Evolutionary conservation across 2,329 filamentous ascomycete genomes (phyloP).

Genomic region (Claviceps capensis): DNA sequence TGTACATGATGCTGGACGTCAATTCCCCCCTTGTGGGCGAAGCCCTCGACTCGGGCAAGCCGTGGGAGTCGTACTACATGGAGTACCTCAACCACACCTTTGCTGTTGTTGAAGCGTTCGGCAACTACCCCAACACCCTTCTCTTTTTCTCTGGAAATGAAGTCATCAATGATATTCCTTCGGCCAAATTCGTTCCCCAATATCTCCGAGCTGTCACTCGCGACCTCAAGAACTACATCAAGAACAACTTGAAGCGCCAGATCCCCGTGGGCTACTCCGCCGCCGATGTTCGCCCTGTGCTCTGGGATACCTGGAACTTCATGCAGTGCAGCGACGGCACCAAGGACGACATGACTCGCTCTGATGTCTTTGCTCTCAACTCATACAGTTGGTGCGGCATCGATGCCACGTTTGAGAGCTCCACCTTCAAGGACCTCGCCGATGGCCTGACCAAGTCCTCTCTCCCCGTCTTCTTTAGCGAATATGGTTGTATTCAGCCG

Average conservation of each 20-base stretch:
- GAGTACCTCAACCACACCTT: constrained; percentile 53
- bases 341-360: constrained; percentile 45
- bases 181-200: constrained; percentile 48
- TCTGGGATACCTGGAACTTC: constrained; percentile 65
- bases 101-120: constrained; percentile 53
- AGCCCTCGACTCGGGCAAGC: constrained; percentile 38
- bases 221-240: constrained; percentile 71
- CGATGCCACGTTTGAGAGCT: constrained; percentile 46
- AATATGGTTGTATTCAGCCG: constrained; percentile 65
- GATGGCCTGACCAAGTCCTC: constrained; percentile 50
- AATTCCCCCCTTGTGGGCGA: constrained; percentile 50
- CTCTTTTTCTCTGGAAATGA: constrained; percentile 70
- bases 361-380: constrained; percentile 68
- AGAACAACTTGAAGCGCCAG: constrained; percentile 49
- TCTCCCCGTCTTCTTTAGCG: constrained; percentile 70
- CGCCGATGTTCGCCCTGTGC: constrained; percentile 60
- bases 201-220: constrained; percentile 64
- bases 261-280: constrained; percentile 74
- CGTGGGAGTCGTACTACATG: constrained; percentile 46
- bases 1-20: constrained; percentile 57
- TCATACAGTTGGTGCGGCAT: constrained; percentile 54
- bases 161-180: constrained; percentile 54
- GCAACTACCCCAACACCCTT: constrained; percentile 53
- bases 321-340: constrained; percentile 51
- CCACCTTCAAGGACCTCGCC: constrained; percentile 50